A percentile compares a stretch with the other conserved stretches of the same genome.
Conservation (phyloP, 768 basidiomycete genomes). For the Mycena chlorophos region DNA sequence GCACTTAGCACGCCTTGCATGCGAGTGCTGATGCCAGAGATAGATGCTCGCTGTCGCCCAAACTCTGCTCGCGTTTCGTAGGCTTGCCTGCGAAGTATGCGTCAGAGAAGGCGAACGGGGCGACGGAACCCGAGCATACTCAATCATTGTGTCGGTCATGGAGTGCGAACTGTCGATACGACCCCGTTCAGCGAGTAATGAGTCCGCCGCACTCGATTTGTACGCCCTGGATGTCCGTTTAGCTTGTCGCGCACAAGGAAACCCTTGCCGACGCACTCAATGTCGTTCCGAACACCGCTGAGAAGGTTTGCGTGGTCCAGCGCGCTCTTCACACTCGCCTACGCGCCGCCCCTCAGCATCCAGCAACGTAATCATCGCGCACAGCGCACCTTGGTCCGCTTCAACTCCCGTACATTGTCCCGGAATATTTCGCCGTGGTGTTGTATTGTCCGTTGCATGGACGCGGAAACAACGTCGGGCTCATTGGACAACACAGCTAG, state of each 20-base stretch:
- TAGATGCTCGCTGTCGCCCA: constrained; percentile 69
- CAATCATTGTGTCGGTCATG: constrained; percentile 91
- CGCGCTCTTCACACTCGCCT: constrained; percentile 81
- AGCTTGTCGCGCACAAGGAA: background rate
- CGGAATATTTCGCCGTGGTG: constrained; percentile 87
- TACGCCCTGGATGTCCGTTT: constrained; percentile 61
- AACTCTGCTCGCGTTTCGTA: constrained; percentile 97
- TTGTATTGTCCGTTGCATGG: constrained; percentile 86
- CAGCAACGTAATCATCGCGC: background rate
- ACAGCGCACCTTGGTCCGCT: constrained; percentile 72
- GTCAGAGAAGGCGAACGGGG: constrained; percentile 5
- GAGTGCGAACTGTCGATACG: constrained; percentile 90
- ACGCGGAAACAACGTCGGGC: constrained; percentile 72
- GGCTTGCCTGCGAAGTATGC: constrained; percentile 71
- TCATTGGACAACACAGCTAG: constrained; percentile 66
- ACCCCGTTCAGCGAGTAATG: constrained; percentile 82
- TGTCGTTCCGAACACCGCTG: constrained; percentile 90
- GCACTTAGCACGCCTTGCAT: constrained; percentile 82
- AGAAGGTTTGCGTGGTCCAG: constrained; percentile 86
- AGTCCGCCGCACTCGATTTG: constrained; percentile 85
- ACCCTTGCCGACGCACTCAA: constrained; percentile 66
- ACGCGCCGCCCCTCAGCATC: background rate
- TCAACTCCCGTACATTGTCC: constrained; percentile 83
- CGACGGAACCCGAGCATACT: constrained; percentile 49
- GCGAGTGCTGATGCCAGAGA: constrained; percentile 79